Percentiles rank a stretch among this genome's conserved stretches.
These are phyloP conservation scores for Bretschneidera sinensis DNA, from an alignment of 345 rosid genomes.

Conservation along the genomic window DNA sequence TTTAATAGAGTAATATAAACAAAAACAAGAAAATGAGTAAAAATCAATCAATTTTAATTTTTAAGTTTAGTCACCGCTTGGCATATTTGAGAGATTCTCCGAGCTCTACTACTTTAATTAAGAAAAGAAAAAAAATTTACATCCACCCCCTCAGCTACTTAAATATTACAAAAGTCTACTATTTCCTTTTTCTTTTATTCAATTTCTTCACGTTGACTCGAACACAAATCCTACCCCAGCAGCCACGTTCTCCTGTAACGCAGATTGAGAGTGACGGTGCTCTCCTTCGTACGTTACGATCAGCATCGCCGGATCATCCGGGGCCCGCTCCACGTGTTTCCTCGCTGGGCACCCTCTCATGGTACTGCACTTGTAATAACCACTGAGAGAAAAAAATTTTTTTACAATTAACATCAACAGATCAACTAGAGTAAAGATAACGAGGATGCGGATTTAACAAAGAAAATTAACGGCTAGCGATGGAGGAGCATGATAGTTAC, in stretches of 20 bases:
- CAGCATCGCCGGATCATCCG: constrained; percentile 81
- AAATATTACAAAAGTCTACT: constrained; percentile 11
- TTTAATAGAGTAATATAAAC: too few relatives aligned
- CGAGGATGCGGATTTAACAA: too few relatives aligned
- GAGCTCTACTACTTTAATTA: neutral
- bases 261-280: constrained; percentile 61
- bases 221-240: constrained; percentile 42
- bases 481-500: constrained; percentile 29
- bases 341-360: constrained; percentile 87
- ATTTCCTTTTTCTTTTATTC: neutral
- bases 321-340: constrained; percentile 93
- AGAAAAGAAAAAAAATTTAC: neutral
- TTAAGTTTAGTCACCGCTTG: neutral
- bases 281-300: constrained; percentile 93
- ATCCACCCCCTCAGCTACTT: constrained; percentile 1
- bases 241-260: constrained; percentile 44
- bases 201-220: constrained; percentile 31
- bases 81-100: neutral
- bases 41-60: neutral
- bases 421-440: too few relatives aligned
- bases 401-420: too few relatives aligned
- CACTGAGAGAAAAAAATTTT: constrained; percentile 39
- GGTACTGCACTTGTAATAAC: constrained; percentile 90
- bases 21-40: too few relatives aligned
- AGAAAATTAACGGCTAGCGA: constrained; percentile 12